Evolutionary conservation across 179 eudicot species (phyloP).

Genomic region (Monotropa hypopitys): DNA sequence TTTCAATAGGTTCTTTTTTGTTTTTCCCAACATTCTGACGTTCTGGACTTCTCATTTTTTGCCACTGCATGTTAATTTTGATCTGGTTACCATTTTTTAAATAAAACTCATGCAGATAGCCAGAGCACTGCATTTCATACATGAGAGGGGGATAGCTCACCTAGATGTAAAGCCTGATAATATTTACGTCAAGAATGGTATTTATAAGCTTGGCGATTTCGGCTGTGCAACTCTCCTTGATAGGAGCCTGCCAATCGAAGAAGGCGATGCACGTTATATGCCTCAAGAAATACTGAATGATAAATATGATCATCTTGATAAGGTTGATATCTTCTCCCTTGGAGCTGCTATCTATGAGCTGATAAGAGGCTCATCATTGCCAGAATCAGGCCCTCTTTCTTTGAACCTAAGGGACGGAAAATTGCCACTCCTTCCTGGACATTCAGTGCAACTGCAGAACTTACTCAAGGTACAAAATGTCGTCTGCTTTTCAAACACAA

Average conservation of each 20-base stretch:
- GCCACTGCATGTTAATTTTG: neutral
- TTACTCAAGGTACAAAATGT: conserved; percentile 40
- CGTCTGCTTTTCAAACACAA: neutral
- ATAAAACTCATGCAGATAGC: conserved; percentile 41
- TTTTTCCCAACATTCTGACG: neutral
- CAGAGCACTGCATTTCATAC: conserved; percentile 71
- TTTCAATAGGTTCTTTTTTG: neutral
- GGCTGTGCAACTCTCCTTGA: conserved; percentile 85
- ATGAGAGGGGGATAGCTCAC: conserved; percentile 72
- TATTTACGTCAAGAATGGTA: conserved; percentile 62
- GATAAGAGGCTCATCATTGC: conserved; percentile 52
- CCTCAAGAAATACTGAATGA: conserved; percentile 86
- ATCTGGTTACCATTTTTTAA: neutral
- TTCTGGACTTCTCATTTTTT: neutral
- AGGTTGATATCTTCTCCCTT: conserved; percentile 79
- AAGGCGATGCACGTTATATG: conserved; percentile 94
- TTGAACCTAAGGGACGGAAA: conserved; percentile 52
- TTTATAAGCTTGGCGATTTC: conserved; percentile 85
- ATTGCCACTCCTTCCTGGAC: conserved; percentile 66
- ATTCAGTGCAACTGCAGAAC: conserved; percentile 54
- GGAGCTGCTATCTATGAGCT: conserved; percentile 75
- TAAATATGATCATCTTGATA: conserved; percentile 72
- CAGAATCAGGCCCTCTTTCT: conserved; percentile 40
- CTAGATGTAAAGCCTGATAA: conserved; percentile 89
- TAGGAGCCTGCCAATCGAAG: conserved; percentile 71